These are phyloP conservation scores for Pyrus bretschneideri DNA, from an alignment of 306 rosid genomes.

Conservation along the genomic window DNA sequence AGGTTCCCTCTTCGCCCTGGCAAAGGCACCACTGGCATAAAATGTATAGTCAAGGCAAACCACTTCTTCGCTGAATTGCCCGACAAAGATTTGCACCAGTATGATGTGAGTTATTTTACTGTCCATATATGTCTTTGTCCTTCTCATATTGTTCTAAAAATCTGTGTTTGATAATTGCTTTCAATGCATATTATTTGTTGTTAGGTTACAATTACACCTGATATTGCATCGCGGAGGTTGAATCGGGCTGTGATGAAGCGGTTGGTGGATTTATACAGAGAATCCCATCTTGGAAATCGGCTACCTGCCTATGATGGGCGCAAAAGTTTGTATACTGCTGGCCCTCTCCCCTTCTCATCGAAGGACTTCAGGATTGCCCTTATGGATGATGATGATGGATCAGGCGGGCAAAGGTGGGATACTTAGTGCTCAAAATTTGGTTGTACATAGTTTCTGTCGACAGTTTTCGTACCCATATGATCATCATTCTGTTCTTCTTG, in stretches of 20 bases:
- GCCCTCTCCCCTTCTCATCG: slow-evolving; percentile 69
- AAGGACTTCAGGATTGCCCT: slow-evolving; percentile 67
- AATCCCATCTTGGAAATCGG: slow-evolving; percentile 66
- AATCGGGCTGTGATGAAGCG: slow-evolving; percentile 86
- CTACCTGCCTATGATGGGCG: slow-evolving; percentile 97
- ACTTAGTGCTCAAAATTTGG: background rate
- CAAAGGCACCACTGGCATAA: slow-evolving; percentile 60
- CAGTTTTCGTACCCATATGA: background rate
- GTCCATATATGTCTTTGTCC: background rate
- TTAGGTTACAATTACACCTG: slow-evolving; percentile 86
- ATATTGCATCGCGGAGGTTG: slow-evolving; percentile 72
- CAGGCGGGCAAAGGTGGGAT: slow-evolving; percentile 70
- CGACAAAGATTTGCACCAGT: slow-evolving; percentile 84
- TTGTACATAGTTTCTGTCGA: background rate
- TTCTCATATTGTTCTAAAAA: background rate
- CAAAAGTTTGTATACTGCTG: slow-evolving; percentile 90
- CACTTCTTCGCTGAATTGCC: slow-evolving; percentile 89
- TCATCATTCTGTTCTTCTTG: slow-evolving; percentile 2
- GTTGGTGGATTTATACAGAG: slow-evolving; percentile 55
- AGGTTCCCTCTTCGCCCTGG: slow-evolving; percentile 96
- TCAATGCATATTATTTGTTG: background rate
- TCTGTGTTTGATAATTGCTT: background rate
- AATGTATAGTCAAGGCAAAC: slow-evolving; percentile 76
- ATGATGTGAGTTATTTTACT: slow-evolving; percentile 60
- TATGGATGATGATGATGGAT: slow-evolving; percentile 78